phyloP scores from a whole-genome alignment of 1,284 basidiomycete genomes.

The Ustanciosporium gigantosporum region DNA sequence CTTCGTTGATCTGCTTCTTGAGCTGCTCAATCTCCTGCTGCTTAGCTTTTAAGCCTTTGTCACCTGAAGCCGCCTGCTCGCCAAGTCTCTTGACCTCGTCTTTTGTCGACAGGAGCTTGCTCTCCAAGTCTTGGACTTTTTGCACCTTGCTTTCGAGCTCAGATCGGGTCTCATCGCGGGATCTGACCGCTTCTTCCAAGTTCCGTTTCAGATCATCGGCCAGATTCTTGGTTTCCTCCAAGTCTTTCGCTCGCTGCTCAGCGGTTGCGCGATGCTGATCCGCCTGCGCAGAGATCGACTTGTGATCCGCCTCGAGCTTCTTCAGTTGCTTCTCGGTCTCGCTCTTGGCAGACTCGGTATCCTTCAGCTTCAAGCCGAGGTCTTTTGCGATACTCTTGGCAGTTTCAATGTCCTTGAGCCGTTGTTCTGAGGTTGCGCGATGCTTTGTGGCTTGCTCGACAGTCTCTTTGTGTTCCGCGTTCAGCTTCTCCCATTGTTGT shows the following conservation, averaged over 20 bases:
- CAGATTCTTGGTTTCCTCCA: neutral
- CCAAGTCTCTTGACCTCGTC: conserved; percentile 8
- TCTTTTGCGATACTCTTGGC: neutral
- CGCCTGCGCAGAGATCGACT: neutral
- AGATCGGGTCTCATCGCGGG: conserved; percentile 8
- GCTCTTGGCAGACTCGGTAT: neutral
- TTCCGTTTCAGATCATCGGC: neutral
- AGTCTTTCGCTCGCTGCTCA: neutral
- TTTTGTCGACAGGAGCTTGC: conserved; percentile 7
- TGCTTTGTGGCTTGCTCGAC: neutral
- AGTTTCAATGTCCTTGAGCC: neutral
- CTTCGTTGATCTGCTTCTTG: conserved; percentile 11
- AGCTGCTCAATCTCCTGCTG: conserved; percentile 8
- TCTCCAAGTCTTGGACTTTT: conserved; percentile 6
- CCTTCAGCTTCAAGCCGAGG: neutral
- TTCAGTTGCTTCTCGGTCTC: neutral
- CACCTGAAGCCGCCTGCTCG: conserved; percentile 9
- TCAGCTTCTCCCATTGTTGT: conserved; percentile 5
- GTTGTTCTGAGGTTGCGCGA: neutral
- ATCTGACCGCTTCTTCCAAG: neutral
- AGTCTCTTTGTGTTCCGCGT: conserved; percentile 1
- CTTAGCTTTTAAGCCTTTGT: conserved; percentile 14
- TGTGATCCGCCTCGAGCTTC: neutral
- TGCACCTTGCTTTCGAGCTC: conserved; percentile 13
- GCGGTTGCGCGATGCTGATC: neutral